Evolutionary conservation across 345 rosid genomes (phyloP).

Genomic region (Hibiscus tridactylites): DNA sequence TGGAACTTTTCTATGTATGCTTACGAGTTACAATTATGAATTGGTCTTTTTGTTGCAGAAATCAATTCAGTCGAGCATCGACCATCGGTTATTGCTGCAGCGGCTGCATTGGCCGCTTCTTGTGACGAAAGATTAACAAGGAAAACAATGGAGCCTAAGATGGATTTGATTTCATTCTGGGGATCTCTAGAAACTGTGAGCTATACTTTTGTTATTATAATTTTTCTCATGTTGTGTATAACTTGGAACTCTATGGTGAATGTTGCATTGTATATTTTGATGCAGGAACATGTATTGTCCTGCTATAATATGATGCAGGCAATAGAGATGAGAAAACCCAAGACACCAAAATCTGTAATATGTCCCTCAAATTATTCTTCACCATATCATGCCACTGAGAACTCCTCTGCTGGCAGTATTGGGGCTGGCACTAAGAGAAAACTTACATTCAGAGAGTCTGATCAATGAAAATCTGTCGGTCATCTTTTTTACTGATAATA

Average conservation of each 20-base stretch:
- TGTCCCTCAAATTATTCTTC: slow-evolving; percentile 17
- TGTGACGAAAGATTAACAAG: slow-evolving; percentile 34
- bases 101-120: slow-evolving; percentile 54
- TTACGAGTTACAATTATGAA: neutral
- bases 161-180: slow-evolving; percentile 40
- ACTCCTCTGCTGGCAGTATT: slow-evolving; percentile 13
- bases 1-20: neutral
- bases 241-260: neutral
- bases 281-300: slow-evolving; percentile 53
- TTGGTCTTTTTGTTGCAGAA: slow-evolving; percentile 33
- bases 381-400: slow-evolving; percentile 12
- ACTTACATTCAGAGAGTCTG: slow-evolving; percentile 38
- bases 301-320: slow-evolving; percentile 53
- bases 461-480: slow-evolving; percentile 39
- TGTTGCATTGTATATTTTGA: slow-evolving; percentile 5
- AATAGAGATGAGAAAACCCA: slow-evolving; percentile 36
- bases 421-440: slow-evolving; percentile 40
- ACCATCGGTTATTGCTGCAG: slow-evolving; percentile 67
- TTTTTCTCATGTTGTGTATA: neutral
- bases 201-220: neutral
- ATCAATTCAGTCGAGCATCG: slow-evolving; percentile 48
- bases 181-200: slow-evolving; percentile 49
- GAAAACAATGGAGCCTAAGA: slow-evolving; percentile 40
- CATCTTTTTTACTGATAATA: slow-evolving; percentile 8
- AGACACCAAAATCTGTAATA: slow-evolving; percentile 33